Conservation (phyloP, 352 stramenopile species). For the Phytophthora palmivora region DNA sequence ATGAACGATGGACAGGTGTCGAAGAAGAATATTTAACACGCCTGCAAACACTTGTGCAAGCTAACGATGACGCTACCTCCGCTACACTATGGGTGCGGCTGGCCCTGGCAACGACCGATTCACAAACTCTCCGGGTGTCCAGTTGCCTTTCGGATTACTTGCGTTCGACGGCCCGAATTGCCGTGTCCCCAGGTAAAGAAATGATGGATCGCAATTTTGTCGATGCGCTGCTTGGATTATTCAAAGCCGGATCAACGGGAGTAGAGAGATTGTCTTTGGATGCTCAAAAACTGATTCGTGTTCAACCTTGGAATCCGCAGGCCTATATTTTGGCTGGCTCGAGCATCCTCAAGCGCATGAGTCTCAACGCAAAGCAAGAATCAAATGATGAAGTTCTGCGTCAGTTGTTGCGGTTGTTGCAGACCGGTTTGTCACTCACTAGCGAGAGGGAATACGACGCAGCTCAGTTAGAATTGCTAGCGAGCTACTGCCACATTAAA, state of each 20-base stretch:
- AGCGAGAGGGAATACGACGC: constrained; percentile 21
- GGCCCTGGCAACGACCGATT: constrained; percentile 50
- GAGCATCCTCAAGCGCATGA: constrained; percentile 54
- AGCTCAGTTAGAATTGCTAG: constrained; percentile 47
- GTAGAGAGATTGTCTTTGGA: constrained; percentile 28
- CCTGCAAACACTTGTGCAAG: constrained; percentile 35
- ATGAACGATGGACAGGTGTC: constrained; percentile 39
- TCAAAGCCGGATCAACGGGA: constrained; percentile 30
- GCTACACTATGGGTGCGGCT: constrained; percentile 35
- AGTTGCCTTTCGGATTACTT: constrained; percentile 38
- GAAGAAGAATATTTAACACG: constrained; percentile 33
- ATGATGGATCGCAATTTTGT: constrained; percentile 39
- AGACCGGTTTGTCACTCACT: constrained; percentile 45
- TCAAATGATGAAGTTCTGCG: constrained; percentile 22
- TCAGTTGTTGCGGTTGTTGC: constrained; percentile 45
- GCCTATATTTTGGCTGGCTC: constrained; percentile 61
- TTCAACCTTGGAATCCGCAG: constrained; percentile 62
- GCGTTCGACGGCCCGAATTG: constrained; percentile 14
- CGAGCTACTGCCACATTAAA: constrained; percentile 51
- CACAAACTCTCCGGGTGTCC: constrained; percentile 35
- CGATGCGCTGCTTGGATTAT: constrained; percentile 43
- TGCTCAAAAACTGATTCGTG: constrained; percentile 67
- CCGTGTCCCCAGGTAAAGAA: constrained; percentile 24
- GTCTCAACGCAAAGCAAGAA: constrained; percentile 20
- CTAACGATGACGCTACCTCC: constrained; percentile 27